These are phyloP conservation scores for Backusella sp. DNA, from an alignment of 192 early-diverging fungal species.

Conservation along the genomic window DNA sequence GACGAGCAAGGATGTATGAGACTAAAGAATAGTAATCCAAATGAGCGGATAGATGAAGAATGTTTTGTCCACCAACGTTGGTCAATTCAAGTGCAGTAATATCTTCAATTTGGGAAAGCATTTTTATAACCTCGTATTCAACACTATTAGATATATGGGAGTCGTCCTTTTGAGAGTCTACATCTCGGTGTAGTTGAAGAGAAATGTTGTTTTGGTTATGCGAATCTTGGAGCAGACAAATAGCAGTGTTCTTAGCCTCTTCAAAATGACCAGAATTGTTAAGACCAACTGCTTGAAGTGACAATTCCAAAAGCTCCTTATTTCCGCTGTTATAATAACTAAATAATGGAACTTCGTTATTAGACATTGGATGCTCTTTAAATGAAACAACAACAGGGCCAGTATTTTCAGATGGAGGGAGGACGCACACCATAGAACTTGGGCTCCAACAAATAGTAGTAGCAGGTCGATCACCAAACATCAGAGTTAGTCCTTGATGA, in stretches of 20 bases:
- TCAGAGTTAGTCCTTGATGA: slow-evolving; percentile 59
- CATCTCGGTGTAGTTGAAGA: neutral
- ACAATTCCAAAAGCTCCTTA: slow-evolving; percentile 81
- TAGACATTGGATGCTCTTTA: slow-evolving; percentile 44
- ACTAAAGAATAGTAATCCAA: neutral
- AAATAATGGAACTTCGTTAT: slow-evolving; percentile 32
- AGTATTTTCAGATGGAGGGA: slow-evolving; percentile 73
- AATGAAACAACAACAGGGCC: slow-evolving; percentile 67
- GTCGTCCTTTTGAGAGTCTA: neutral
- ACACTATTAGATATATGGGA: neutral
- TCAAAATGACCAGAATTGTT: slow-evolving; percentile 73
- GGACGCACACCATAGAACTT: slow-evolving; percentile 75
- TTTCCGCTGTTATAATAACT: slow-evolving; percentile 61
- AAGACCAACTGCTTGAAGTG: slow-evolving; percentile 82
- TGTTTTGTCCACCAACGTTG: slow-evolving; percentile 48
- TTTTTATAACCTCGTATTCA: neutral
- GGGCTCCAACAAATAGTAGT: slow-evolving; percentile 76
- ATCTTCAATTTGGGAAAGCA: neutral
- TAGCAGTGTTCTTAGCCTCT: slow-evolving; percentile 67
- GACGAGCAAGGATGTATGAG: neutral
- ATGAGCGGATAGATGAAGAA: slow-evolving; percentile 60
- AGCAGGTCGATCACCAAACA: slow-evolving; percentile 76
- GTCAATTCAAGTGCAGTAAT: neutral
- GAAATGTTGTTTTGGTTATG: neutral
- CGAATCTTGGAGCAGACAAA: slow-evolving; percentile 54